phyloP scores from a whole-genome alignment of 179 eudicot species.

The Carnegiea gigantea region DNA sequence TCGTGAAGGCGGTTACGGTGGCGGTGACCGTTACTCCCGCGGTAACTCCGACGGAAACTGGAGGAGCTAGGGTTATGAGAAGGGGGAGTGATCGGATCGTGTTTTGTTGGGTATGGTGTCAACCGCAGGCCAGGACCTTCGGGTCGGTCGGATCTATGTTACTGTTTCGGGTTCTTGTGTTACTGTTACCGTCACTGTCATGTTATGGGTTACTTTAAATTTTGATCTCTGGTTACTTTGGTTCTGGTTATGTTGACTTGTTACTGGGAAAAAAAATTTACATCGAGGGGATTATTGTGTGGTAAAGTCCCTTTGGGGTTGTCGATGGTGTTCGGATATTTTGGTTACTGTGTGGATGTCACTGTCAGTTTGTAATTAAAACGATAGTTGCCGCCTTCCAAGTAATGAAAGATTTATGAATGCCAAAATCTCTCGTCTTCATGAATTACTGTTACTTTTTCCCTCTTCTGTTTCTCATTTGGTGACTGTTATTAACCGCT shows the following conservation, averaged over 20 bases:
- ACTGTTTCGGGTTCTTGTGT: constrained; percentile 16
- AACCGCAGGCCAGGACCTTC: constrained; percentile 5
- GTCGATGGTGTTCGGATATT: neutral
- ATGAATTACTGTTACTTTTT: neutral
- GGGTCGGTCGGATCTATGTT: constrained; percentile 25
- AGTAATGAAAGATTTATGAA: constrained; percentile 18
- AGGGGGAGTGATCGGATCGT: neutral
- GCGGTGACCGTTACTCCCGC: constrained; percentile 33
- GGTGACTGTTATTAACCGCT: no score
- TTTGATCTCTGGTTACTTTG: neutral
- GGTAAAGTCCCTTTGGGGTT: neutral
- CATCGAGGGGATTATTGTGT: neutral
- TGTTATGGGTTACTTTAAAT: constrained; percentile 2
- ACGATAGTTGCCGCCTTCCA: constrained; percentile 17
- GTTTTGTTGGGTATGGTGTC: neutral
- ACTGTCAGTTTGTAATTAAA: constrained; percentile 33
- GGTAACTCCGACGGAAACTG: constrained; percentile 20
- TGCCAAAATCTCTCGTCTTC: neutral
- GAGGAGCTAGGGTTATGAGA: neutral
- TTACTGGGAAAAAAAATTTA: neutral
- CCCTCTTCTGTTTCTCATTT: neutral
- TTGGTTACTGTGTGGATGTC: constrained; percentile 24
- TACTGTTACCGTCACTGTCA: neutral
- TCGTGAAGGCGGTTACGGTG: constrained; percentile 32
- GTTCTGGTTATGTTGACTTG: neutral